Conservation (phyloP, 2,329 filamentous ascomycete genomes). For the Trichothecium roseum region DNA sequence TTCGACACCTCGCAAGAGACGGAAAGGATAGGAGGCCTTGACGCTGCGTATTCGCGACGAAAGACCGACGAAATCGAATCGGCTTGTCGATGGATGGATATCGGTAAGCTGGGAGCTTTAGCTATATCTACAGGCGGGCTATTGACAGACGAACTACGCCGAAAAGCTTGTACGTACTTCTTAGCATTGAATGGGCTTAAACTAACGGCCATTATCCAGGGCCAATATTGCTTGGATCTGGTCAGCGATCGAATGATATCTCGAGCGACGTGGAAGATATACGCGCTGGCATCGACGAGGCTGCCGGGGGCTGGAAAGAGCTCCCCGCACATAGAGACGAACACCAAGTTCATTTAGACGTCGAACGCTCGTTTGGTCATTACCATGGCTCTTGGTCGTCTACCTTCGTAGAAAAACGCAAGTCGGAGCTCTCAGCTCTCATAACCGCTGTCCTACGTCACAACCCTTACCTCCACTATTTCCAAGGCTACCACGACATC, state of each 20-base stretch:
- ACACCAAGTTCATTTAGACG: conserved; percentile 82
- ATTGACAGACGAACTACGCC: conserved; percentile 56
- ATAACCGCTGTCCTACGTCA: conserved; percentile 73
- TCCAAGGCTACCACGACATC: conserved; percentile 98
- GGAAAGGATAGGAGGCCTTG: neutral
- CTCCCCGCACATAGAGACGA: conserved; percentile 76
- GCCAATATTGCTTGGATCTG: conserved; percentile 7
- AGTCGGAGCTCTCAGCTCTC: conserved; percentile 65
- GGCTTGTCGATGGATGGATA: conserved; percentile 50
- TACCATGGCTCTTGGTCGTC: neutral
- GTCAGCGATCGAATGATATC: conserved; percentile 3
- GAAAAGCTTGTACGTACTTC: conserved; percentile 60
- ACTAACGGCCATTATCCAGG: conserved; percentile 3
- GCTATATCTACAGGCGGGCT: conserved; percentile 58
- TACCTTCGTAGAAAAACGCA: conserved; percentile 48
- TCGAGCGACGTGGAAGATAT: conserved; percentile 7
- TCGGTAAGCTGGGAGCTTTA: conserved; percentile 43
- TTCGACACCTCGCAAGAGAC: neutral
- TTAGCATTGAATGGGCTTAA: conserved; percentile 1
- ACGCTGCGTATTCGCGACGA: conserved; percentile 9
- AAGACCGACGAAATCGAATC: conserved; percentile 32
- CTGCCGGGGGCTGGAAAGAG: conserved; percentile 38
- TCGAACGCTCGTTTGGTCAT: conserved; percentile 74
- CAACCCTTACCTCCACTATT: conserved; percentile 82
- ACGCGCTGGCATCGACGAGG: conserved; percentile 5